Evolutionary conservation across 2,329 filamentous ascomycete genomes (phyloP), one percentile per base, ranked within the genome.

Genomic region (Ustilaginoidea virens): DNA sequence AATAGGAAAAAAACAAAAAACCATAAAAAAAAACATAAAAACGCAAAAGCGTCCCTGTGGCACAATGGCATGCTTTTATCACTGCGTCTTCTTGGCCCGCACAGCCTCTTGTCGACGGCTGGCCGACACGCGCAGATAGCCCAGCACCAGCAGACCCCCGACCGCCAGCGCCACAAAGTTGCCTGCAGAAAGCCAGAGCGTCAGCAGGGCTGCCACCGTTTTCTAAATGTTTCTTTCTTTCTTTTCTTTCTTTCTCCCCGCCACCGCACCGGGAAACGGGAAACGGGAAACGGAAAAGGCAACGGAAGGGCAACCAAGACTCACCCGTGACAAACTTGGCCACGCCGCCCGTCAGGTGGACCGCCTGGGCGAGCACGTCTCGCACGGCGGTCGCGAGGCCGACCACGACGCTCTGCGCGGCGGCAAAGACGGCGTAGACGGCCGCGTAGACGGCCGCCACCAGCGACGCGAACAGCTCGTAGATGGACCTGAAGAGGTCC

Each of bases 401-500:
- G 13, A 40, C 42, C 33, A 58, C 42, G 37, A 58, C 52, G 39
- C 44, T 42, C 27, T 55, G 32, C 25, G 56, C 30, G 9, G 51
- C 45, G 13, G 38, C 40, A 26, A 58, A 21, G 17, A 53, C 24
- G 19, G 46, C 46, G 25, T 52, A 45, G 10, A 57, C 33, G 19
- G 58, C 21, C 31, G 46, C 27, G 36, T 49, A 50, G 24, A 48
- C 28, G n/a, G 53, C 46, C 19, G 41, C 38, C 17, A 59, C 37
- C 27, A 60, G 33, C 5, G 54, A 56, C 19, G 48, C 40, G 22
- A 58, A 33, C 17, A 60, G 52, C 43, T 59, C 55, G 34, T 52
- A 56, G 40, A 59, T 43, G 41, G 52, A 57, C 38, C 48, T 53
- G 42, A 58, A 41, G 27, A 58, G 43, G 37, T 55, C 49, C 25